These are phyloP conservation scores for Daldinia grandis DNA, from an alignment of 495 filamentous ascomycete genomes.

Conservation along the genomic window DNA sequence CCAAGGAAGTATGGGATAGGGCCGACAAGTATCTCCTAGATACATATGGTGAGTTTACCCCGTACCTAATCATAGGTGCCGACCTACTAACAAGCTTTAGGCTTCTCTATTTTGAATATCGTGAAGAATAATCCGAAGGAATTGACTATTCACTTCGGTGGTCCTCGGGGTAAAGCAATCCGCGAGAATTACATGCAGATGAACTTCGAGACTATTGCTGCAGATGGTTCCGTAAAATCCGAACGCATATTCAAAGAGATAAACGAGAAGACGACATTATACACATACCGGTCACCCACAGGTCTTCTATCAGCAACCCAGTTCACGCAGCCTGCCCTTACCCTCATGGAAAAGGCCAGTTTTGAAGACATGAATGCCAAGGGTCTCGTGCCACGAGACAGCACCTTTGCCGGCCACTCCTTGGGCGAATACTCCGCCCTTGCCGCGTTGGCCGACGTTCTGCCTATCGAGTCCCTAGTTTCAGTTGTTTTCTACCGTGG, in stretches of 20 bases:
- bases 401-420: conserved; percentile 96
- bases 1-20: conserved; percentile 97
- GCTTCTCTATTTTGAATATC: conserved; percentile 96
- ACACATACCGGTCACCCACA: conserved; percentile 95
- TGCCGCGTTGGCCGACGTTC: conserved; percentile 95
- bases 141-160: conserved; percentile 97
- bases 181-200: conserved; percentile 99
- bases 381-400: conserved; percentile 93
- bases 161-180: conserved; percentile 94
- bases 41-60: conserved; percentile 80
- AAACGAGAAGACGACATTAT: conserved; percentile 86
- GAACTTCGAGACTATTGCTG: conserved; percentile 95
- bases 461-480: conserved; percentile 98
- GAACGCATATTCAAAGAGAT: conserved; percentile 99
- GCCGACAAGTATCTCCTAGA: conserved; percentile 98
- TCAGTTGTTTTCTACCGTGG: conserved; percentile 99
- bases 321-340: conserved; percentile 97
- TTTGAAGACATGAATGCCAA: conserved; percentile 99
- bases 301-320: conserved; percentile 97
- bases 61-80: not conserved
- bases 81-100: conserved; percentile 60
- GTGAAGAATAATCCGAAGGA: conserved; percentile 99
- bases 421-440: conserved; percentile 98
- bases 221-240: conserved; percentile 91
- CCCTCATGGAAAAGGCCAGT: conserved; percentile 98